phyloP scores from a whole-genome alignment of 371 early-diverging fungal genomes.

The Lichtheimia hyalospora region DNA sequence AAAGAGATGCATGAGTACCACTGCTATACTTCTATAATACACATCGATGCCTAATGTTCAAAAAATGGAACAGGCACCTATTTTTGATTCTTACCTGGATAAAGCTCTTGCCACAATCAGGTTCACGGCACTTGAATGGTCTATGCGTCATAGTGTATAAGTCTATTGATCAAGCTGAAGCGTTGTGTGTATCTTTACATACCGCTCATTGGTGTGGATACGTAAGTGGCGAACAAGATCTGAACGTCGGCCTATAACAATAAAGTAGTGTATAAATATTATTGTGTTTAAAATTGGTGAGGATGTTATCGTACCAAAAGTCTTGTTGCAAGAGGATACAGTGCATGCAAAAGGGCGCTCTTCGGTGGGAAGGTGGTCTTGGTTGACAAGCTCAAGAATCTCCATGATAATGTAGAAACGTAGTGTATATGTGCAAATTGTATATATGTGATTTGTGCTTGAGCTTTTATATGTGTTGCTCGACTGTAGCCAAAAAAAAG shows the following conservation, averaged over 20 bases:
- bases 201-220: conserved; percentile 75
- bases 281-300: not conserved
- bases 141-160: conserved; percentile 19
- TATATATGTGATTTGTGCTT: not conserved
- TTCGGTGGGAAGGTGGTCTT: conserved; percentile 11
- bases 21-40: not conserved
- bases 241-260: conserved; percentile 44
- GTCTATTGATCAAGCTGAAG: not conserved
- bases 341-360: conserved; percentile 20
- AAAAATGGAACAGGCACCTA: too few relatives aligned
- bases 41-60: not conserved
- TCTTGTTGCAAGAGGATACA: conserved; percentile 14
- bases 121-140: conserved; percentile 65
- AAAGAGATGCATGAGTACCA: conserved; percentile 2
- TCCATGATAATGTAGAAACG: conserved; percentile 9
- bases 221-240: conserved; percentile 75
- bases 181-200: conserved; percentile 1
- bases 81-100: conserved; percentile 39
- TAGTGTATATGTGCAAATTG: not conserved
- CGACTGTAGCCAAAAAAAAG: not conserved
- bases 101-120: conserved; percentile 73
- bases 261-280: too few relatives aligned
- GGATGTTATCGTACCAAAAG: not conserved
- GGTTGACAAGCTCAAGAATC: conserved; percentile 17
- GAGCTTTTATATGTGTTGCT: not conserved